Percentiles rank a stretch among this genome's conserved stretches.
Conservation (phyloP, 768 basidiomycete species). For the Pholiota microspora region DNA sequence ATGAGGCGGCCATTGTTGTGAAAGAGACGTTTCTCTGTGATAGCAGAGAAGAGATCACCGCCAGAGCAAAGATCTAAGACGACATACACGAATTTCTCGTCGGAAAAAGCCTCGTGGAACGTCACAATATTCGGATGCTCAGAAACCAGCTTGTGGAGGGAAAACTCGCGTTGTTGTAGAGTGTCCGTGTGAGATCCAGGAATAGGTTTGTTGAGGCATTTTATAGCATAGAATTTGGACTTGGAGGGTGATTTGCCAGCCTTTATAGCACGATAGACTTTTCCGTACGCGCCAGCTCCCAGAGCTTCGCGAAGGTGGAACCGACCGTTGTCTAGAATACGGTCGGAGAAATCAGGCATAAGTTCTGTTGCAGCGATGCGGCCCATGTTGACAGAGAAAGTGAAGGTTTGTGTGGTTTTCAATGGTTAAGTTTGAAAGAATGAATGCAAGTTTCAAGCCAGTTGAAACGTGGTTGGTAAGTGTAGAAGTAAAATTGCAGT, state of each 20-base stretch:
- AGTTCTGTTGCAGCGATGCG: constrained; percentile 37
- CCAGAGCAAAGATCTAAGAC: constrained; percentile 55
- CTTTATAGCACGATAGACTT: constrained; percentile 74
- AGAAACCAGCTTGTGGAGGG: constrained; percentile 49
- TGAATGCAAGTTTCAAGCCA: constrained; percentile 18
- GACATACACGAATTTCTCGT: constrained; percentile 63
- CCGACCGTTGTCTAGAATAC: constrained; percentile 53
- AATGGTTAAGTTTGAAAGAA: constrained; percentile 15
- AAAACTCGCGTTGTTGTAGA: constrained; percentile 69
- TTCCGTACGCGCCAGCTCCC: constrained; percentile 75
- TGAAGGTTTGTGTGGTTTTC: constrained; percentile 7
- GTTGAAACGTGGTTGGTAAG: constrained; percentile 16
- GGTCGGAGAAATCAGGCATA: constrained; percentile 51
- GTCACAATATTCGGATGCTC: constrained; percentile 66
- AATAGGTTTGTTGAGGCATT: constrained; percentile 65
- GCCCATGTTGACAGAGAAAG: constrained; percentile 33
- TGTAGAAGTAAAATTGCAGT: not conserved
- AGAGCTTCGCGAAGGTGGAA: constrained; percentile 57
- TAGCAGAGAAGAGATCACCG: constrained; percentile 73
- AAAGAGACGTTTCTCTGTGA: constrained; percentile 54
- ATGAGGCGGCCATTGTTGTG: constrained; percentile 59
- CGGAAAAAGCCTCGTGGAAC: constrained; percentile 61
- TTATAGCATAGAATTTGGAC: constrained; percentile 62
- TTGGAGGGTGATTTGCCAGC: constrained; percentile 29
- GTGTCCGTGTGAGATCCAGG: constrained; percentile 52